phyloP scores from a whole-genome alignment of 2,329 filamentous ascomycete species.

The Trichoderma sp. region DNA sequence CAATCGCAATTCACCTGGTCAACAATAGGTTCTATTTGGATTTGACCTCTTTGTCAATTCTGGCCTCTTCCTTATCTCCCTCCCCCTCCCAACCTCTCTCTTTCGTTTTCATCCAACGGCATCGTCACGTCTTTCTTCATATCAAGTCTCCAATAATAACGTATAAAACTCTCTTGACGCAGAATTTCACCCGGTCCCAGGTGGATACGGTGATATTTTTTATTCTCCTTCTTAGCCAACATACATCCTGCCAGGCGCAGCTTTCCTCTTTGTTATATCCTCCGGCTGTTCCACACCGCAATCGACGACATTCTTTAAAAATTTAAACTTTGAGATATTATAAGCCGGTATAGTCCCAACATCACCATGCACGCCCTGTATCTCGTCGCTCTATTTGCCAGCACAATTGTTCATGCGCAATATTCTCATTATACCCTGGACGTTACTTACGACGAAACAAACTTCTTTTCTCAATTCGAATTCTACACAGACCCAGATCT shows the following conservation, averaged over 20 bases:
- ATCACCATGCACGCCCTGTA: conserved; percentile 26
- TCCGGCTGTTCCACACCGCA: conserved; percentile 24
- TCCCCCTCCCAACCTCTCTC: neutral
- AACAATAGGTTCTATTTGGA: neutral
- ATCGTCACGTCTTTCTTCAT: neutral
- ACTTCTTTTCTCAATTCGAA: conserved; percentile 55
- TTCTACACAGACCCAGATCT: conserved; percentile 62
- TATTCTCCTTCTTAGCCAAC: neutral
- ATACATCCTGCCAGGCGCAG: neutral
- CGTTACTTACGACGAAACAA: conserved; percentile 48
- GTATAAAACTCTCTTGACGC: neutral
- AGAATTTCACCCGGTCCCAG: neutral
- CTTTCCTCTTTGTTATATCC: neutral
- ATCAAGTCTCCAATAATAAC: neutral
- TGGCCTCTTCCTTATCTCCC: neutral
- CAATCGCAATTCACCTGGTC: conserved; percentile 20
- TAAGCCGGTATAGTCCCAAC: neutral
- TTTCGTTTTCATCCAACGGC: no score
- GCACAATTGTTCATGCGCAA: conserved; percentile 26
- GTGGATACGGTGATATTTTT: neutral
- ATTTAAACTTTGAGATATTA: conserved; percentile 12
- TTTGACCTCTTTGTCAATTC: neutral
- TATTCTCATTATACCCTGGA: conserved; percentile 32
- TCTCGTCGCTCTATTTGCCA: conserved; percentile 31
- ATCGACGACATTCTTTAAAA: neutral